Base-by-base conservation (phyloP, 768 basidiomycete species). In the Candolleomyces aberdarensis region DNA sequence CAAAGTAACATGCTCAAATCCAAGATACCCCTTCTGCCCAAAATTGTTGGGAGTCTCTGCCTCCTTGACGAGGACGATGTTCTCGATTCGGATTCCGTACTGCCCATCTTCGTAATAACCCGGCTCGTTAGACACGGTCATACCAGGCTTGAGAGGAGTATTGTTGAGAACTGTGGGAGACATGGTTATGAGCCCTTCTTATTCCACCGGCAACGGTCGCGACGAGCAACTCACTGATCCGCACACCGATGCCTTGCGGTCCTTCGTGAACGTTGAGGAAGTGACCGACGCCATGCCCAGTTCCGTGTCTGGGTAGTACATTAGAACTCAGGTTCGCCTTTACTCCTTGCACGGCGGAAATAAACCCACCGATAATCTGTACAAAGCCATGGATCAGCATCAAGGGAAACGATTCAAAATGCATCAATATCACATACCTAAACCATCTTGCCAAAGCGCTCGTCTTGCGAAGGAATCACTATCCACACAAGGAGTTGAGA, bases 221-320 rank as follows among this genome's bases (percentile, higher is more conserved):
- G 26, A 20, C 14, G 14, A 20, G 11, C 6, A 36, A 26, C 44
- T n/a, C n/a, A 80, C 80, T 71, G 63, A 85, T 84, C 65, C 84
- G 79, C 41, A 83, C 75, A 50, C 86, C 85, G 58, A 87, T 85
- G 6, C 85, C 85, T 39, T 88, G 86, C 3, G 85, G 85, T 3
- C 85, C 83, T 79, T 98, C 95, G 67, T 98, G 96, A 0, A 98
- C 96, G 62, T 97, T 97, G 57, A 98, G 75, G 76, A 90, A 98
- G 65, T 92, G 88, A 0, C 96, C 96, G 36, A 99, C 91, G 39
- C 97, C 96, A 66, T 98, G 96, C 0, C 94, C 94, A 19, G 96
- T 97, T 5, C 93, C 92, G 63, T 97, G 95, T 62, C 94, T 89
- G 56, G 7, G 46, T 44, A 49, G 29, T 50, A 61, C 39, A 6